Percentiles rank a stretch among this genome's conserved stretches.
Conservation (phyloP, 1,284 basidiomycete species). For the Austroboletus novae-zelandiae region DNA sequence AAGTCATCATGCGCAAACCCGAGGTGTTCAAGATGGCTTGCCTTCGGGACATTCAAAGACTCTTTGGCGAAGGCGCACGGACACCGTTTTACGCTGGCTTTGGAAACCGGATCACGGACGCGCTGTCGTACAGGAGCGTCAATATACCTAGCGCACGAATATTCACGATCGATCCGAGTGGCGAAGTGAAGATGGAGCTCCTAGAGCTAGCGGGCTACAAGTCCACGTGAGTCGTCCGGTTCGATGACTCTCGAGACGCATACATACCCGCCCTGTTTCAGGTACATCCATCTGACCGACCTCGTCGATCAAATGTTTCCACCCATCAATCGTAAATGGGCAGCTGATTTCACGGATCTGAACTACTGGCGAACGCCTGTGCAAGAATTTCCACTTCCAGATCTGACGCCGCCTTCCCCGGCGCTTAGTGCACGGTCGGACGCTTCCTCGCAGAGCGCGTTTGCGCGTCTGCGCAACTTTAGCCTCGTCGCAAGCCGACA, state of each 20-base stretch:
- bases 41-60: constrained; percentile 89
- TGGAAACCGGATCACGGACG: constrained; percentile 98
- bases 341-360: constrained; percentile 93
- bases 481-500: constrained; percentile 62
- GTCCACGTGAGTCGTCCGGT: constrained; percentile 66
- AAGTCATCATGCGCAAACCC: constrained; percentile 98
- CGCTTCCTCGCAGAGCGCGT: constrained; percentile 65
- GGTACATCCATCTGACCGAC: constrained; percentile 97
- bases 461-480: constrained; percentile 82
- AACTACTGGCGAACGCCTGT: constrained; percentile 92
- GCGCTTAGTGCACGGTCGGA: constrained; percentile 91
- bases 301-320: constrained; percentile 99
- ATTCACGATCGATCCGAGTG: constrained; percentile 95
- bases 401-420: constrained; percentile 88
- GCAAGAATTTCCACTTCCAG: constrained; percentile 79
- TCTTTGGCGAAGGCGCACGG: constrained; percentile 75
- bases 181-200: constrained; percentile 97
- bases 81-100: constrained; percentile 97
- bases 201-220: constrained; percentile 96
- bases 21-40: constrained; percentile 99
- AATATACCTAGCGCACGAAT: constrained; percentile 94
- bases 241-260: neutral
- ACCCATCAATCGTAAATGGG: constrained; percentile 85
- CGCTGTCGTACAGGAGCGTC: constrained; percentile 93
- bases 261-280: constrained; percentile 24